Evolutionary conservation across 176 grass and related monocot genomes (phyloP), one percentile per base, ranked within the genome.

Genomic region (Ananas comosus): DNA sequence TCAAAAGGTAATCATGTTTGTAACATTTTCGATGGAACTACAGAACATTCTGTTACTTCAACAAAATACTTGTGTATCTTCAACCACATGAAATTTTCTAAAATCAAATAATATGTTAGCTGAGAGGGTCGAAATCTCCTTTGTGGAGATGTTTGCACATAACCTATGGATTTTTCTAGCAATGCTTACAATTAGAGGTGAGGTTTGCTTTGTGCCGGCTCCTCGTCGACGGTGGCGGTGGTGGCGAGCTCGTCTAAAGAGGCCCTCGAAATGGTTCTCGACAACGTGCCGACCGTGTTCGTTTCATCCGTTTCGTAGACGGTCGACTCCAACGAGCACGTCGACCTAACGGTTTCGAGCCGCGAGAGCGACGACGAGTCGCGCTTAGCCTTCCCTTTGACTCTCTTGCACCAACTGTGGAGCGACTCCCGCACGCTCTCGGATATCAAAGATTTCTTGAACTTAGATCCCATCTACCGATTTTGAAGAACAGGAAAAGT

Each of bases 361-460:
- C 74, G 67, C 0, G 50, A 72, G 71, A 86, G 85, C 23, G 75
- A 48, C 23, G 75, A 48, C 10, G 78, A 78, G 9, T 84, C 83
- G 47, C 79, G 76, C 67, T 83, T 64, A 12, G 65, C 80, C 80
- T 83, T 87, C 33, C 74, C 84, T 52, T 83, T 91, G 29, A 92
- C 90, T 79, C 86, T 87, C 73, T 80, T 92, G 71, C 86, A 90
- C 93, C 93, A 97, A 79, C 84, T 90, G 53, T 97, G 93, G 2
- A 92, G 89, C 0, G 89, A 97, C 17, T 97, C 89, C 73, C 93
- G 78, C 1, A 97, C 89, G 18, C 81, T 82, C 73, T 97, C 89
- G 0, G 93, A 85, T 4, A 97, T 75, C 23, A 92, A 10, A 2
- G 89, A 85, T 69, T 90, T 97, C 82, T 97, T 90, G 73, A 90